phyloP scores from a whole-genome alignment of 2,329 filamentous ascomycete species.

The Talaromyces sp. region DNA sequence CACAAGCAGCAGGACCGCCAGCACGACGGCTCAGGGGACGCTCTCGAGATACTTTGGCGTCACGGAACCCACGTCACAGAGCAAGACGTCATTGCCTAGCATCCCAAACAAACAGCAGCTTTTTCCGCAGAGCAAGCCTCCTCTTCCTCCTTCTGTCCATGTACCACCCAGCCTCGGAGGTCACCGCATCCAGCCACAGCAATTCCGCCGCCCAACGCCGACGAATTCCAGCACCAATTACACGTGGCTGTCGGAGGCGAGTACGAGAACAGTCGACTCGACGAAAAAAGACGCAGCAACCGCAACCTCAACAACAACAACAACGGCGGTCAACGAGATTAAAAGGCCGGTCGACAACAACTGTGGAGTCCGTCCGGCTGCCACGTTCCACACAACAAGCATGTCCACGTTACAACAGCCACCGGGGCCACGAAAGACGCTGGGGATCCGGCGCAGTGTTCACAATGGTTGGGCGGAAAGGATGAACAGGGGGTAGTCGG shows the following conservation, averaged over 20 bases:
- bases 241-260: constrained; percentile 29
- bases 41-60: constrained; percentile 51
- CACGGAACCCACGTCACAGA: constrained; percentile 17
- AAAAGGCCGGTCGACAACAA: constrained; percentile 20
- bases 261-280: constrained; percentile 8
- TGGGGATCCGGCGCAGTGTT: constrained; percentile 41
- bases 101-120: not conserved
- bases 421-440: constrained; percentile 26
- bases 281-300: not conserved
- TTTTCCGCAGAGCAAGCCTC: not conserved
- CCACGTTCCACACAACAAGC: constrained; percentile 37
- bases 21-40: constrained; percentile 38
- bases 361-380: constrained; percentile 23
- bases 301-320: constrained; percentile 5
- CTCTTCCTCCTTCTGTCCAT: not conserved
- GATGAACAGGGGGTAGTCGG: constrained; percentile 7
- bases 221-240: constrained; percentile 22
- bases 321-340: constrained; percentile 19
- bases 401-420: constrained; percentile 28
- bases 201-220: constrained; percentile 26
- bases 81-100: constrained; percentile 6
- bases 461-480: constrained; percentile 35
- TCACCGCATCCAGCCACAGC: constrained; percentile 29
- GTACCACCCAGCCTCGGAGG: constrained; percentile 20
- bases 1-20: constrained; percentile 15